Base-by-base conservation (phyloP, 1,284 basidiomycete species). In the Puccinia polysora region DNA sequence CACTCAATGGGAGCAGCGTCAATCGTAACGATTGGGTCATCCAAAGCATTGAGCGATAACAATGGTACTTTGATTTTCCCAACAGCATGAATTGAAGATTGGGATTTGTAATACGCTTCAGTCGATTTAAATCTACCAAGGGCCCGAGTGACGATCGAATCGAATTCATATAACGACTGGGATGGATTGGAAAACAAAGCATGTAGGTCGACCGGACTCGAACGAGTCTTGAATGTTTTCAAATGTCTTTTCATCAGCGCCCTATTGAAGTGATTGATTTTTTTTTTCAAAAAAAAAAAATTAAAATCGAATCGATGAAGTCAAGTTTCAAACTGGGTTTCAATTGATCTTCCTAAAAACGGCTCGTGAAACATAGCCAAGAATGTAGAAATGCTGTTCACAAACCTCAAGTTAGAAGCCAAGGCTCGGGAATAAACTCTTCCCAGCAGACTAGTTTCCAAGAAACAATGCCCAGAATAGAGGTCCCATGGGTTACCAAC, bases 11-110 rank as follows among this genome's bases (percentile, higher is more conserved):
- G 64, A 8, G 68, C 63, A 87, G 81, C 71, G 84, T 83, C 68
- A 81, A 84, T 72, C 87, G 81, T 88, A 28, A 97, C 86, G 59
- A 85, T 82, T 1, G 96, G 96, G 81, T 98, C 95, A 80, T 98
- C 94, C 47, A 86, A 85, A 0, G 95, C 86, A 78, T 92, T 95
- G 76, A 98, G 84, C 8, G 88, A 87, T 7, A 98, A 84, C 77
- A 89, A 68, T 0, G 80, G 81, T 0, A 80, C 74, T 30, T 75
- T 62, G 32, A 81, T 76, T 14, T 75, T 53, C 14, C 38, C 36
- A 4, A 81, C 72, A 6, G 74, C 52, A 36, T 77, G 76, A 15
- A 76, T 76, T 12, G 77, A 75, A 7, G 74, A 36, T 75, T 77
- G 77, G 56, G 68, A 73, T 65, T 74, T 73, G 80, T 98, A 98